A percentile compares a stretch with the other conserved stretches of the same genome.
phyloP scores from a whole-genome alignment of 1,284 basidiomycete genomes.

The Rhodotorula glutinis region DNA sequence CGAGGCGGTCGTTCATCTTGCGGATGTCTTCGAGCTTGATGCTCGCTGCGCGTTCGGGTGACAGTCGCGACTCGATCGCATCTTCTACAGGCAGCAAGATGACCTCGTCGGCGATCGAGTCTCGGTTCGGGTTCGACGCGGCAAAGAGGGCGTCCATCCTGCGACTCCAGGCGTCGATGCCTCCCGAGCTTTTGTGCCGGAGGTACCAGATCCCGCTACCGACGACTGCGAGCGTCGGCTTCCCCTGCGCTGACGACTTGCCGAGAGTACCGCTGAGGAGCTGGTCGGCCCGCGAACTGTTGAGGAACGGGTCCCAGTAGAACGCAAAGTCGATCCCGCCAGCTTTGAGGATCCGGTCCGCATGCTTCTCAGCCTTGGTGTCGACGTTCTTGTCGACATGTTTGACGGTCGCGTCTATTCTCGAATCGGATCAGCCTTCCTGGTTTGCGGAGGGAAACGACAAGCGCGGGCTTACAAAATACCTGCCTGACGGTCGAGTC shows the following conservation, averaged over 20 bases:
- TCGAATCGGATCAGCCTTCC: too few relatives aligned
- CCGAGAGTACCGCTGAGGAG: constrained; percentile 46
- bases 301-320: constrained; percentile 59
- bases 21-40: constrained; percentile 45
- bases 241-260: constrained; percentile 25
- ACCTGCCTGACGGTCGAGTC: constrained; percentile 76
- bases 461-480: constrained; percentile 60
- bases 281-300: constrained; percentile 58
- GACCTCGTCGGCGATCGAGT: constrained; percentile 62
- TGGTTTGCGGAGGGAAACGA: too few relatives aligned
- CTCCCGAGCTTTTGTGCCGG: constrained; percentile 67
- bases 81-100: constrained; percentile 74
- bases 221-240: constrained; percentile 67
- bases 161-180: constrained; percentile 69
- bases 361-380: constrained; percentile 60
- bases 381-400: constrained; percentile 57
- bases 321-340: constrained; percentile 52
- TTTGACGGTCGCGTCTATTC: constrained; percentile 40
- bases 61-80: constrained; percentile 61
- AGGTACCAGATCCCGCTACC: constrained; percentile 86
- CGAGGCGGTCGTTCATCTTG: constrained; percentile 69
- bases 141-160: constrained; percentile 64
- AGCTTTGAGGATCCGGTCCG: constrained; percentile 49
- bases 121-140: constrained; percentile 50
- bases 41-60: constrained; percentile 56